Percentiles rank a stretch among this genome's conserved stretches.
Conservation (phyloP, 2,329 filamentous ascomycete species). For the Ilyonectria robusta region DNA sequence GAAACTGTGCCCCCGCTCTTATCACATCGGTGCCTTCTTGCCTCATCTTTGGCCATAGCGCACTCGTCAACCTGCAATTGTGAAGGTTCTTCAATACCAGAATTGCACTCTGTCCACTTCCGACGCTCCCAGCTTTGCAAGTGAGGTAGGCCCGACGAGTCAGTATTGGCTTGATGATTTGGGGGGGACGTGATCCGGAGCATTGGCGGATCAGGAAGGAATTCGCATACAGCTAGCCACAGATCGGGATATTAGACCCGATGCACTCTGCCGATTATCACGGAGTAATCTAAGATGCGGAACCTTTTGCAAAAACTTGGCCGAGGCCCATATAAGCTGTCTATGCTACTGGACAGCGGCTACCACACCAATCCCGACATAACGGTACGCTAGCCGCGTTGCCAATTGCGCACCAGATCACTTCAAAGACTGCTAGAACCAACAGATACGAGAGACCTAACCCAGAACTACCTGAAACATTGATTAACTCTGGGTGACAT, state of each 20-base stretch:
- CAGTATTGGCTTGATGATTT: background rate
- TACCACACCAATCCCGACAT: background rate
- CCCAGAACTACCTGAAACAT: constrained; percentile 3
- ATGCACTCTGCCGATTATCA: background rate
- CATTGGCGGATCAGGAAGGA: background rate
- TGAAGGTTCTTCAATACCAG: background rate
- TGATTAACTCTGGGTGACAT: background rate
- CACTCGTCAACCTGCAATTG: background rate
- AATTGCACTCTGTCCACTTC: background rate
- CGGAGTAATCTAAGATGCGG: background rate
- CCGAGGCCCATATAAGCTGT: background rate
- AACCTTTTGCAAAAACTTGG: background rate
- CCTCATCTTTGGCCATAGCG: background rate
- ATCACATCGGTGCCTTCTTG: background rate
- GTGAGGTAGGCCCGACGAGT: background rate
- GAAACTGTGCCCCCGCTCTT: background rate
- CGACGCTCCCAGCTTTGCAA: background rate
- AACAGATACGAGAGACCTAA: background rate
- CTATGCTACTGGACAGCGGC: background rate
- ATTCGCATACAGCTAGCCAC: background rate
- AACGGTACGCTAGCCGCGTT: background rate
- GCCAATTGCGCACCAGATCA: background rate
- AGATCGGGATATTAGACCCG: background rate
- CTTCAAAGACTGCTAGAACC: background rate
- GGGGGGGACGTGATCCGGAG: background rate